Percentiles rank a stretch among this genome's conserved stretches.
These are phyloP conservation scores for Fonsecaea nubica DNA, from an alignment of 2,329 filamentous ascomycete species.

Conservation along the genomic window DNA sequence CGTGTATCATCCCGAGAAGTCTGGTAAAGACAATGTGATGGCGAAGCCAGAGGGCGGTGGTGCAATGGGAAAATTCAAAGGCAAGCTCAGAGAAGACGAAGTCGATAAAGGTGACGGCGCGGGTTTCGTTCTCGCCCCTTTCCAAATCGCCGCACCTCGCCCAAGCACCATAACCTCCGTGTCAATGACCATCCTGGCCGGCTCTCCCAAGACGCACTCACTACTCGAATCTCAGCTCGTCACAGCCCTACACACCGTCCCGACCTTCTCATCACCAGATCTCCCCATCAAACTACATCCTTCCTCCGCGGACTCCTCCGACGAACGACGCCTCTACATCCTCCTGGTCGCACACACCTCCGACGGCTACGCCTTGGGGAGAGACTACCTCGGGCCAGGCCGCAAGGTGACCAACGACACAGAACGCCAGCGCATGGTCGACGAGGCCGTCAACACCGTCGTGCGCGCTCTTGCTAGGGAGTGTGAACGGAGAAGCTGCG, in stretches of 20 bases:
- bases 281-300: constrained; percentile 20
- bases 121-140: constrained; percentile 43
- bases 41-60: neutral
- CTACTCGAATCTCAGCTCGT: constrained; percentile 1
- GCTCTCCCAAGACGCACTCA: constrained; percentile 13
- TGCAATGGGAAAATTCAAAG: neutral
- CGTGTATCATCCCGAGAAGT: constrained; percentile 50
- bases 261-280: constrained; percentile 5
- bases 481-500: constrained; percentile 54
- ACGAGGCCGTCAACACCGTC: constrained; percentile 52
- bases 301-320: constrained; percentile 44
- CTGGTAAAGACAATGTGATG: neutral
- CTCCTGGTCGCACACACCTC: constrained; percentile 61
- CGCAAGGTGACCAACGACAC: constrained; percentile 41
- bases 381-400: constrained; percentile 58
- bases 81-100: neutral
- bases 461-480: constrained; percentile 55
- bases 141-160: constrained; percentile 45
- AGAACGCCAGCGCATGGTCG: constrained; percentile 32
- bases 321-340: constrained; percentile 58
- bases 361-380: constrained; percentile 57
- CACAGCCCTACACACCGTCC: neutral
- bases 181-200: constrained; percentile 49
- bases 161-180: constrained; percentile 43
- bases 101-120: constrained; percentile 3